Evolutionary conservation across 2,329 filamentous ascomycete genomes (phyloP), one percentile per base, ranked within the genome.

Genomic region (Cercospora janseana): DNA sequence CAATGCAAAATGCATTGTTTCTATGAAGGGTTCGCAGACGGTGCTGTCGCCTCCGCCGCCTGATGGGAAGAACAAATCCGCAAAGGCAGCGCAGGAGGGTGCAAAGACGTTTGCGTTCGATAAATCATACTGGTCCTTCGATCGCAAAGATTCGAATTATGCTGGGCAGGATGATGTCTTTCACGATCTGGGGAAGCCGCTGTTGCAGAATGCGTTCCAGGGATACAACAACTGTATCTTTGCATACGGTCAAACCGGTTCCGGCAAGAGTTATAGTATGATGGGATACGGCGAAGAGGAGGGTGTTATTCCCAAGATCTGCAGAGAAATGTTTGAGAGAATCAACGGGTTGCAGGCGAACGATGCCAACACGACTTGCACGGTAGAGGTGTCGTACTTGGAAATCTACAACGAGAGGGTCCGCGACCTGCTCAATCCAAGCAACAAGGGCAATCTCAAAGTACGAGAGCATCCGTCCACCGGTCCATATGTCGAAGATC

Each of bases 201-300:
- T 98, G 51, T 79, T 98, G 60, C 92, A 98, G 74, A 98, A 98
- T 80, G 93, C 93, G 13, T 98, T 98, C 68, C 83, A 92, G 65
- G 93, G 93, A 35, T 98, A 97, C 76, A 97, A 98, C 77, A 98
- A 97, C 71, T 98, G 93, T 78, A 98, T 98, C 66, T 98, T 98
- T 69, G 93, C 93, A 10, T 98, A 98, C 68, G 93, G 93, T 13
- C 93, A 98, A 75, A 98, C 93, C 2, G 93, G 93, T 60, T 97
- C 93, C 1, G 93, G 93, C 72, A 98, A 98, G 74, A 96, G 90
- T 12, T 98, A 98, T 71, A 96, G 91, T 24, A 98, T 98, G 92
- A 98, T 98, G 93, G 93, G 93, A 41, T 98, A 97, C 72, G 93
- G 93, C 46, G 86, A 92, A 64, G 92, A 98, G 66, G 81, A 90